Percentiles rank a stretch among this genome's conserved stretches.
These are phyloP conservation scores for Hirschioporus abietinus DNA, from an alignment of 768 basidiomycete species.

Conservation along the genomic window DNA sequence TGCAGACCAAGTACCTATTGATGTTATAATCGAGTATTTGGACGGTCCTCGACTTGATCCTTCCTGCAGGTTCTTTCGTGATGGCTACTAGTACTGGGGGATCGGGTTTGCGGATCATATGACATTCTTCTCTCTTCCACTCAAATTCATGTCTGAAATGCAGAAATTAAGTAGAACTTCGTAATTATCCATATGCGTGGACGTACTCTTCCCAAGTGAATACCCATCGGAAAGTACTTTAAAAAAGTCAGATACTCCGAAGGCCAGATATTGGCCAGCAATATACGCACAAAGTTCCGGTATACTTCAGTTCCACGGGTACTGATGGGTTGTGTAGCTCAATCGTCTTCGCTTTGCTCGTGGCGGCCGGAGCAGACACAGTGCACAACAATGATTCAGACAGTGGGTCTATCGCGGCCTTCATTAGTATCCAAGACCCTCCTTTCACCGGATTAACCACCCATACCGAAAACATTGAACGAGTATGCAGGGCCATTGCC, in stretches of 20 bases:
- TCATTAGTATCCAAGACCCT: slow-evolving; percentile 5
- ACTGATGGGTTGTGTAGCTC: slow-evolving; percentile 72
- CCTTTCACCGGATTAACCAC: neutral
- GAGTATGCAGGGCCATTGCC: slow-evolving; percentile 50
- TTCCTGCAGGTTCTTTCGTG: slow-evolving; percentile 68
- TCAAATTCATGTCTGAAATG: slow-evolving; percentile 68
- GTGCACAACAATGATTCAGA: slow-evolving; percentile 68
- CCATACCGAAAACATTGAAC: slow-evolving; percentile 62
- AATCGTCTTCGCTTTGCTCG: slow-evolving; percentile 68
- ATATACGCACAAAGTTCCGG: slow-evolving; percentile 48
- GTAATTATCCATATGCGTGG: neutral
- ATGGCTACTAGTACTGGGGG: slow-evolving; percentile 81
- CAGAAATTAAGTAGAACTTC: neutral
- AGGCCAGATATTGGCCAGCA: neutral
- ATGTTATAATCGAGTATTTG: slow-evolving; percentile 86
- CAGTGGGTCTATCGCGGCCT: slow-evolving; percentile 51
- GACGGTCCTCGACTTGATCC: slow-evolving; percentile 56
- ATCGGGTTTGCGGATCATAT: slow-evolving; percentile 78
- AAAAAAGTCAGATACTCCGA: neutral
- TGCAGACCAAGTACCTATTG: slow-evolving; percentile 44
- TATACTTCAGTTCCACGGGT: slow-evolving; percentile 65
- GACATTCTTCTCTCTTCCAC: slow-evolving; percentile 83
- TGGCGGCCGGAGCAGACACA: slow-evolving; percentile 55
- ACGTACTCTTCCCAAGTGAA: slow-evolving; percentile 84
- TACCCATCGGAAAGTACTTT: slow-evolving; percentile 57